These are phyloP conservation scores for Caryopteris hybrid DNA, from an alignment of 305 asterid species.

Conservation along the genomic window DNA sequence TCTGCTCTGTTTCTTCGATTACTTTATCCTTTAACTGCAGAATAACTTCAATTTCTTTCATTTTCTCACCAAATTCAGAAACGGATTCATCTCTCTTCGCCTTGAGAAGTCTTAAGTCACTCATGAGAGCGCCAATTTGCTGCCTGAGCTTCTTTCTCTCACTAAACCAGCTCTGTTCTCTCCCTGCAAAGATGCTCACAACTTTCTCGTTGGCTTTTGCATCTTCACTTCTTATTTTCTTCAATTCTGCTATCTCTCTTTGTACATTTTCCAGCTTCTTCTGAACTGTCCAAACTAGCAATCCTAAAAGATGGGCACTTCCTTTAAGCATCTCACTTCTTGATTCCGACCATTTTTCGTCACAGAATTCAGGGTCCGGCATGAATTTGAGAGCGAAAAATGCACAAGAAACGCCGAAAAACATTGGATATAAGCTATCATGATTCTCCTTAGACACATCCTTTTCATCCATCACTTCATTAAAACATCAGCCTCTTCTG, in stretches of 20 bases:
- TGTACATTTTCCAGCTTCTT: constrained; percentile 43
- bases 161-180: constrained; percentile 70
- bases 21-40: constrained; percentile 47
- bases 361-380: constrained; percentile 41
- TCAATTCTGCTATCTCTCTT: constrained; percentile 41
- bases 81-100: constrained; percentile 27
- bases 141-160: constrained; percentile 67
- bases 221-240: constrained; percentile 66
- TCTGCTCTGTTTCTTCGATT: constrained; percentile 40
- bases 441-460: constrained; percentile 34
- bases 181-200: constrained; percentile 62
- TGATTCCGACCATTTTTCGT: constrained; percentile 46
- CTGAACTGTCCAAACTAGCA: constrained; percentile 54
- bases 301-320: constrained; percentile 64
- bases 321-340: constrained; percentile 50
- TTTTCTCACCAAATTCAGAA: constrained; percentile 40
- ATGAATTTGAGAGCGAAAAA: constrained; percentile 50
- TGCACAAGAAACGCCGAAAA: constrained; percentile 76
- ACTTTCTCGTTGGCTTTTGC: constrained; percentile 88
- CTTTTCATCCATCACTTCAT: constrained; percentile 50
- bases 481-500: constrained; percentile 11
- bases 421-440: constrained; percentile 49
- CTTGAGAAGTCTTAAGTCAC: constrained; percentile 45
- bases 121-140: constrained; percentile 53
- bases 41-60: constrained; percentile 40